Conservation (phyloP, 768 basidiomycete species). For the Pleurotus salmoneostramineus region DNA sequence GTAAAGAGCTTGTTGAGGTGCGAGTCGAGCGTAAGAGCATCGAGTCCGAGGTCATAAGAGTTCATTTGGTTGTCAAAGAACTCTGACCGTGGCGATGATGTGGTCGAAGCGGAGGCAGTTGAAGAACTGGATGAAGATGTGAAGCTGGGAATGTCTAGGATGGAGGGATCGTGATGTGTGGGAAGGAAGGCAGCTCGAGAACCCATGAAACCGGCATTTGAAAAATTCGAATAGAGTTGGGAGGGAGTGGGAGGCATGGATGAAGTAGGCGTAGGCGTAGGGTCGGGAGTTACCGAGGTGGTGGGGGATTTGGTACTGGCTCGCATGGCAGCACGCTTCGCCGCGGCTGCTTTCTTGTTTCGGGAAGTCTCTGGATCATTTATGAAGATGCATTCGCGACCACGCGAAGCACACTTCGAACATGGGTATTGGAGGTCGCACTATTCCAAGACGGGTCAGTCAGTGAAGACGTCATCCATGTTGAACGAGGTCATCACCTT, state of each 20-base stretch:
- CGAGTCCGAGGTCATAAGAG: constrained; percentile 28
- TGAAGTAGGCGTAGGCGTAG: background rate
- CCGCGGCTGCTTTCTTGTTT: constrained; percentile 30
- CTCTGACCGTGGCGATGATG: constrained; percentile 35
- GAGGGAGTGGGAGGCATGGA: constrained; percentile 30
- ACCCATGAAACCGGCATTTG: background rate
- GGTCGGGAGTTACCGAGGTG: background rate
- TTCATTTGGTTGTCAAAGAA: constrained; percentile 27
- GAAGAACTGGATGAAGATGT: constrained; percentile 29
- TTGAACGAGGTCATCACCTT: constrained; percentile 24
- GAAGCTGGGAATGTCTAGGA: constrained; percentile 14
- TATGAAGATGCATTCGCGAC: constrained; percentile 62
- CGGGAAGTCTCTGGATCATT: constrained; percentile 42
- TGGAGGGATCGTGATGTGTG: background rate
- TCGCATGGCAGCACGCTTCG: constrained; percentile 20
- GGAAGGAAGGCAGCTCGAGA: background rate
- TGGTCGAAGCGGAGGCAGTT: constrained; percentile 23
- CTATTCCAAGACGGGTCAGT: constrained; percentile 6
- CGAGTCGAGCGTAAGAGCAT: constrained; percentile 24
- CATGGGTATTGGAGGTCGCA: constrained; percentile 69
- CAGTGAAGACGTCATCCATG: background rate
- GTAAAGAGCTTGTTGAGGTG: constrained; percentile 31
- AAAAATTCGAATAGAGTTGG: constrained; percentile 34
- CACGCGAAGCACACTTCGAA: constrained; percentile 58
- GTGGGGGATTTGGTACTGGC: constrained; percentile 2